Percentiles rank a stretch among this genome's conserved stretches.
These are phyloP conservation scores for Hygrophoropsis aurantiaca DNA, from an alignment of 768 basidiomycete species.

Conservation along the genomic window DNA sequence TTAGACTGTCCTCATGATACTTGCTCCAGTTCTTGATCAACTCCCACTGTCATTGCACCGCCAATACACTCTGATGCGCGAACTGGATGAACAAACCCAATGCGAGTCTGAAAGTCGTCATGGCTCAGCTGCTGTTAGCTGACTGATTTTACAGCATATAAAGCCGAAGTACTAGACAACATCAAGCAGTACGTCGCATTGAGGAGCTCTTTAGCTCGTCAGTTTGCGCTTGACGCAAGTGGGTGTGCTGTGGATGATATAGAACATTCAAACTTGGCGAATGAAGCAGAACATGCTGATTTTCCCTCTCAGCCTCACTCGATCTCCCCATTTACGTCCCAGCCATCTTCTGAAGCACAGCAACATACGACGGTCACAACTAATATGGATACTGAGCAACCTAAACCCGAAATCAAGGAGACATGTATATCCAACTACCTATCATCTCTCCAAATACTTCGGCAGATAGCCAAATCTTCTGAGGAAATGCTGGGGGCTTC, in stretches of 20 bases:
- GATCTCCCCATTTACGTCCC: too few relatives aligned
- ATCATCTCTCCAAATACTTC: conserved; percentile 51
- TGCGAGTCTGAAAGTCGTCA: conserved; percentile 35
- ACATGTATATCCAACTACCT: too few relatives aligned
- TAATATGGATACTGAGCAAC: too few relatives aligned
- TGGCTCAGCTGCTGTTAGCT: conserved; percentile 6
- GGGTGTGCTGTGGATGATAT: too few relatives aligned
- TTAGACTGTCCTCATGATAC: background rate
- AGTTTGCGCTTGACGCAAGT: background rate
- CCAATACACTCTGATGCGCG: conserved; percentile 65
- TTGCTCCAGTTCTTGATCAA: conserved; percentile 65
- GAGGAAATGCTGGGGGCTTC: conserved; percentile 63
- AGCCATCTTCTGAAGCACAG: too few relatives aligned
- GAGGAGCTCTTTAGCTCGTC: conserved; percentile 26
- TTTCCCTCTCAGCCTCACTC: too few relatives aligned
- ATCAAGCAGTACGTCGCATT: conserved; percentile 48
- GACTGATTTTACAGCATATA: conserved; percentile 32
- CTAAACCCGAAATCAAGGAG: too few relatives aligned
- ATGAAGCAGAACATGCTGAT: too few relatives aligned
- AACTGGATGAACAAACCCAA: conserved; percentile 67
- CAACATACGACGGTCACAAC: too few relatives aligned
- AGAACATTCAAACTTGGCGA: too few relatives aligned
- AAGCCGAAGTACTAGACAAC: conserved; percentile 40
- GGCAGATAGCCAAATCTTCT: conserved; percentile 55
- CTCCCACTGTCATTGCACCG: conserved; percentile 74